These are phyloP conservation scores for Aspergillus nanangensis DNA, from an alignment of 495 filamentous ascomycete genomes.

Conservation along the genomic window DNA sequence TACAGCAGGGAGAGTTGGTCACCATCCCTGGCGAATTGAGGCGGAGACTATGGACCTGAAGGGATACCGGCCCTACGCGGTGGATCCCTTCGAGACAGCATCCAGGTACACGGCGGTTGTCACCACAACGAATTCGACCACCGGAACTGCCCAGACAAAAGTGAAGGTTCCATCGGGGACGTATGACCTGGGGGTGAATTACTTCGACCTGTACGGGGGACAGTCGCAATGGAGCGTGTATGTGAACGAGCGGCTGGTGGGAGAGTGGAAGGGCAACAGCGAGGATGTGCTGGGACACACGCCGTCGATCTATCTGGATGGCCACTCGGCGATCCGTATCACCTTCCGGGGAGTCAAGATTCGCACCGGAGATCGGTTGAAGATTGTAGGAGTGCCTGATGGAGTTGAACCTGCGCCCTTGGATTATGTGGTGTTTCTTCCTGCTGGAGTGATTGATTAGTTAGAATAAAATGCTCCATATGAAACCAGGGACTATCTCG, in stretches of 20 bases:
- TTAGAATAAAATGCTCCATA: too few species aligned
- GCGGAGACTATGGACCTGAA: conserved; percentile 57
- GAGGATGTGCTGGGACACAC: conserved; percentile 54
- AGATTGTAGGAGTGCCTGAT: conserved; percentile 54
- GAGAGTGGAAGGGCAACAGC: conserved; percentile 53
- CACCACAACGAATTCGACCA: conserved; percentile 42
- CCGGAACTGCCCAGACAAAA: conserved; percentile 43
- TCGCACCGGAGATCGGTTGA: conserved; percentile 50
- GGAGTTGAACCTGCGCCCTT: conserved; percentile 59
- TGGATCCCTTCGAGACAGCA: conserved; percentile 53
- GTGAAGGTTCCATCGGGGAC: conserved; percentile 45
- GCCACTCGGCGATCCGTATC: conserved; percentile 57
- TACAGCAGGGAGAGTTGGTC: conserved; percentile 44
- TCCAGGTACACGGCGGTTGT: conserved; percentile 45
- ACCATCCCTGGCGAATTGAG: conserved; percentile 60
- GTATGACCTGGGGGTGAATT: conserved; percentile 62
- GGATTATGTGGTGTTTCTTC: conserved; percentile 63
- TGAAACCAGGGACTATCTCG: too few species aligned
- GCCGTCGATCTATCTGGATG: conserved; percentile 53
- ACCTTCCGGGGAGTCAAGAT: conserved; percentile 51
- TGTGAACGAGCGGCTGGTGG: conserved; percentile 47
- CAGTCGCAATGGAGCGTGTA: conserved; percentile 48
- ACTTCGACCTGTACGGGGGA: conserved; percentile 59
- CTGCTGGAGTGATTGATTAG: conserved; percentile 56
- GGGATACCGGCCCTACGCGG: conserved; percentile 46